phyloP scores from a whole-genome alignment of 768 basidiomycete genomes.

The Leucosporidium scottii region DNA sequence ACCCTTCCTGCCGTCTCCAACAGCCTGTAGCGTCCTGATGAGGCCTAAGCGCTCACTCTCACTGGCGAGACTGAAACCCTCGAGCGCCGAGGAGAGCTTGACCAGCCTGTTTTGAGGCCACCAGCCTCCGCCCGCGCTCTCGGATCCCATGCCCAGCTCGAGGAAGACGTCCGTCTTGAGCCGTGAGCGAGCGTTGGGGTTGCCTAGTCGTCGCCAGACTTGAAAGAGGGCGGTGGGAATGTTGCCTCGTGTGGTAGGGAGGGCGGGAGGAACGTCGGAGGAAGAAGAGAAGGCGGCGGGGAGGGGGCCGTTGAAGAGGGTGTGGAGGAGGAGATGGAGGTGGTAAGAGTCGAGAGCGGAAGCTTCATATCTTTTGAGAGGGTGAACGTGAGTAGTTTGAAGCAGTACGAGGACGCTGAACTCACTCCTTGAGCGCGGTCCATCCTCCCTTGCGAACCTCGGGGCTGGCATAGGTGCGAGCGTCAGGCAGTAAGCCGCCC shows the following conservation, averaged over 20 bases:
- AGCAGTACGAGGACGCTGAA: constrained; percentile 2
- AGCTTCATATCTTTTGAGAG: constrained; percentile 46
- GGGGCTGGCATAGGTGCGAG: constrained; percentile 60
- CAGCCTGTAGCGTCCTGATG: constrained; percentile 25
- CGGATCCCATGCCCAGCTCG: constrained; percentile 67
- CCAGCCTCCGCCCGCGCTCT: constrained; percentile 57
- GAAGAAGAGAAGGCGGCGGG: constrained; percentile 54
- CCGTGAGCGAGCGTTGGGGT: constrained; percentile 76
- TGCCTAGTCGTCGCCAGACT: constrained; percentile 76
- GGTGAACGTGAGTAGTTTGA: constrained; percentile 38
- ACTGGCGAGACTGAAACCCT: constrained; percentile 69
- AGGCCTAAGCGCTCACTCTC: constrained; percentile 55
- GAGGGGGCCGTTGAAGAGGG: constrained; percentile 77
- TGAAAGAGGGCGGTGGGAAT: constrained; percentile 71
- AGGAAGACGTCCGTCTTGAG: constrained; percentile 70
- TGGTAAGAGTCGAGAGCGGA: constrained; percentile 77
- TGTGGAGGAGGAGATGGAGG: constrained; percentile 75
- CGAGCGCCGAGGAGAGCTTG: constrained; percentile 73
- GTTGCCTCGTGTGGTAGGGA: constrained; percentile 62
- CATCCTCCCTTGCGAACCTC: constrained; percentile 86
- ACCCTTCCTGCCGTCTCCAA: constrained; percentile 63
- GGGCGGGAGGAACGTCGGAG: constrained; percentile 53
- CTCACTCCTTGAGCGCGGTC: constrained; percentile 73
- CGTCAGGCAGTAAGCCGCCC: constrained; percentile 59
- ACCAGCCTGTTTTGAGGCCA: constrained; percentile 76